Conservation (phyloP, 441 rosid genomes). For the Erysimum pusillum region DNA sequence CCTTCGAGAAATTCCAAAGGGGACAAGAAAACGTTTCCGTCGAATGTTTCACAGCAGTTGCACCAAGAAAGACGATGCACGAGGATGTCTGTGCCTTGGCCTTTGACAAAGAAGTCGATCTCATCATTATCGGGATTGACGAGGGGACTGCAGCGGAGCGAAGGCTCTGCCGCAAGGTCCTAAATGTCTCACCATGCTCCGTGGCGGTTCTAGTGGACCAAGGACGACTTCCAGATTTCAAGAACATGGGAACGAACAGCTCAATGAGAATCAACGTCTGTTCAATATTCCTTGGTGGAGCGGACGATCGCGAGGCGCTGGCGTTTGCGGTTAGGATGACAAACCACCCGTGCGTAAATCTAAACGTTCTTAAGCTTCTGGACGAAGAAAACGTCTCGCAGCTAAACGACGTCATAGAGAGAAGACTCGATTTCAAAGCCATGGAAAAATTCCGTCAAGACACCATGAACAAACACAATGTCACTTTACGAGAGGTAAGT, state of each 20-base stretch:
- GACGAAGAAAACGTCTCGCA: background rate
- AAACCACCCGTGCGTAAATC: constrained; percentile 15
- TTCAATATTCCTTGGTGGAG: constrained; percentile 49
- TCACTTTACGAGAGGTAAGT: constrained; percentile 32
- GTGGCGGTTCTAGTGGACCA: constrained; percentile 45
- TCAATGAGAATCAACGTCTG: constrained; percentile 35
- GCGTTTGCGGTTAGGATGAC: constrained; percentile 43
- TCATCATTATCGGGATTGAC: constrained; percentile 44
- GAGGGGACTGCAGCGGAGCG: constrained; percentile 15
- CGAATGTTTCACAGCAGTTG: constrained; percentile 49
- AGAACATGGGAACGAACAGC: constrained; percentile 13
- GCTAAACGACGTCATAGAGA: constrained; percentile 46
- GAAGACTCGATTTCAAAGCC: constrained; percentile 36
- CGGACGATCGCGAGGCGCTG: constrained; percentile 49
- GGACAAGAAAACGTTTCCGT: constrained; percentile 22
- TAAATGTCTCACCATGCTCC: constrained; percentile 47
- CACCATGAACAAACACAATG: constrained; percentile 4
- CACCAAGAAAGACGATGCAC: constrained; percentile 51
- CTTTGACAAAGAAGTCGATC: constrained; percentile 35
- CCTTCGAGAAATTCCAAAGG: constrained; percentile 41
- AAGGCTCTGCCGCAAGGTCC: constrained; percentile 27
- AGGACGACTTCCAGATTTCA: constrained; percentile 38
- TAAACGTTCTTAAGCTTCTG: constrained; percentile 33
- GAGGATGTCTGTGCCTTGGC: constrained; percentile 55
- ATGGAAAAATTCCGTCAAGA: constrained; percentile 39